Evolutionary conservation across 352 stramenopile species (phyloP), one percentile per base, ranked within the genome.

Genomic region (Phytopythium litorale): DNA sequence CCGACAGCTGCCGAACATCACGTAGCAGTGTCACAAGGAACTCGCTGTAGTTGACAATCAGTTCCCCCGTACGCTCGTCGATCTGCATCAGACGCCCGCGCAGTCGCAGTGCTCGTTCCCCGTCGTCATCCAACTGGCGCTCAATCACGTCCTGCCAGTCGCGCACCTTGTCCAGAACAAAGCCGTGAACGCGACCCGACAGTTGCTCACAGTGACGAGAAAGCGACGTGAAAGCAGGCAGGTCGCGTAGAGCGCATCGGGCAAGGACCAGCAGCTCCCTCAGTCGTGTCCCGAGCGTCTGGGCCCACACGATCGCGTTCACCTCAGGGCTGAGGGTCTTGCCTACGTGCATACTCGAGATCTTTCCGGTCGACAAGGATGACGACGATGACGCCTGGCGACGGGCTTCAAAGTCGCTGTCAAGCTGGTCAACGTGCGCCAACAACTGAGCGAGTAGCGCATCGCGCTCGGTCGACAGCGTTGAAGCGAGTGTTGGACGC

Each of bases 11-110:
- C 18, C 94, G 84, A 4, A 97, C 91, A 58, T 98, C 91, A 5
- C 93, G 84, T 25, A 98, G 67, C 8, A 98, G 66, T 9, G 84
- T 96, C 4, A 98, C 95, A 15, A 98, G 85, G 15, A 90, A 91
- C 62, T 98, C 91, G 56, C 90, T 97, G 64, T 96, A 98, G 65
- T 98, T 98, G 46, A 98, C 94, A 4, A 96, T 79, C 0, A 98
- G 68, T 45, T 96, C 75, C 7, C 89, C 91, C 38, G 73, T 81
- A 33, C 88, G 84, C 52, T 71, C 68, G 69, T 97, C 89, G 57
- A 98, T 97, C 60, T 97, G 91, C 84, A 98, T 97, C 50, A 98
- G 83, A 67, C 86, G 74, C 19, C 89, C 91, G 33, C 74, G 90
- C 25, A 97, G 68, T 9, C 87, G 79, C 38, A 97, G 64, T 18